Base-by-base conservation (phyloP, 2,329 filamentous ascomycete genomes). In the Didymella keratinophila region DNA sequence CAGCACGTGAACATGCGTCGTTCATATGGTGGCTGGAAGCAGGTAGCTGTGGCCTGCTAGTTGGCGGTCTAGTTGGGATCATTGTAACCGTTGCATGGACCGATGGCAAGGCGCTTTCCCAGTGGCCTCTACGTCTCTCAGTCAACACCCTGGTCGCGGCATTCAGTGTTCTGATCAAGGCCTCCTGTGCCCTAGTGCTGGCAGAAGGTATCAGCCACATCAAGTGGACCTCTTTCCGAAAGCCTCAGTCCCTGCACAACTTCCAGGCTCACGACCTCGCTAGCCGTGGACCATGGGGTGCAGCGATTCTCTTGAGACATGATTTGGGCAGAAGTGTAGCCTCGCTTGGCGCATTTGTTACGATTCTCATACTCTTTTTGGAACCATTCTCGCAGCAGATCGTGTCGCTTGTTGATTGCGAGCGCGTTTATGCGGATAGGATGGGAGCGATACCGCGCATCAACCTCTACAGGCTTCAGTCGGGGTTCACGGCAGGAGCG, bases 71-170 rank as follows among this genome's bases (percentile, higher is more conserved):
- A 3, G 18, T 64, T 16, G 63, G 54, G 10, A 63, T 67, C 16
- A 50, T 65, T 2, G 39, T 42, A 1, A 61, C 57, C 12, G 21
- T 58, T 2, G n/a, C 23, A 1, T 27, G 30, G 3, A 52, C 53
- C 27, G 37, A 64, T 6, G 27, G 45, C 27, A 57, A 60, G 41
- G 61, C 63, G 12, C 49, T 65, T 2, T 62, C 64, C 1, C 45
- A 61, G 12, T 72, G 66, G 69, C 57, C 65, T 16, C 68, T 66
- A 42, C 21, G 32, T 3, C 42, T 63, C 2, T 62, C 63, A 0
- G 63, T 71, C 39, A 76, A 75, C 56, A 51, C 73, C 10, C 44
- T 74, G n/a, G 58, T 74, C 10, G 67, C 62, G 7, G 47, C 49
- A 6, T 61, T 50, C 47, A 62, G 34, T 23, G 57, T 61, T 6